Evolutionary conservation across 495 filamentous ascomycete species (phyloP).

Genomic region (Xylaria intraflava): DNA sequence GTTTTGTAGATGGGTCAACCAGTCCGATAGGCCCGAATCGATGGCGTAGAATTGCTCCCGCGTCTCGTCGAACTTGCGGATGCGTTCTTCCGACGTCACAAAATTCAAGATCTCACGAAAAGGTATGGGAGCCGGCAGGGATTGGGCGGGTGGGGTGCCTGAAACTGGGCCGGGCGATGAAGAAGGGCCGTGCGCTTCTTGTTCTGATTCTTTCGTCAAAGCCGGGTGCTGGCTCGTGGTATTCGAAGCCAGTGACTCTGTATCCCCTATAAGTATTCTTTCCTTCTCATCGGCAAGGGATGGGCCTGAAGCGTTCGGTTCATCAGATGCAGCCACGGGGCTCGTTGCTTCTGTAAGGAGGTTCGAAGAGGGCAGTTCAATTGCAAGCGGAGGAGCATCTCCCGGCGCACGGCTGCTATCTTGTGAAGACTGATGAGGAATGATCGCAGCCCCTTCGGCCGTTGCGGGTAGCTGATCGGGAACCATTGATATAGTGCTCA

Average conservation of each 20-base stretch:
- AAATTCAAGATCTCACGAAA: conserved; percentile 71
- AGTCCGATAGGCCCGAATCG: conserved; percentile 67
- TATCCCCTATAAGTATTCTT: conserved; percentile 28
- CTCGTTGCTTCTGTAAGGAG: conserved; percentile 20
- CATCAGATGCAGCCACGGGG: background rate
- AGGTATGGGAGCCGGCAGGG: conserved; percentile 8
- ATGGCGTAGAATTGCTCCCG: conserved; percentile 61
- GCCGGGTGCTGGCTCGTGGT: conserved; percentile 33
- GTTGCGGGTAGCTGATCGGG: conserved; percentile 10
- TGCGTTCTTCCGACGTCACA: conserved; percentile 54
- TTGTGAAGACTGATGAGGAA: conserved; percentile 33
- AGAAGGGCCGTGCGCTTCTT: background rate
- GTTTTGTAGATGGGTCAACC: conserved; percentile 50
- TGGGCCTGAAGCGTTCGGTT: conserved; percentile 12
- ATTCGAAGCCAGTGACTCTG: conserved; percentile 27
- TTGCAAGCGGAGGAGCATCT: conserved; percentile 11
- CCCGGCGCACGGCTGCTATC: conserved; percentile 26
- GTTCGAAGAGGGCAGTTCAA: conserved; percentile 32
- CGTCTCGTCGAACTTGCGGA: conserved; percentile 61
- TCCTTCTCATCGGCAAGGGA: conserved; percentile 46
- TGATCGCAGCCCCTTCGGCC: conserved; percentile 6
- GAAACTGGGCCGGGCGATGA: conserved; percentile 29
- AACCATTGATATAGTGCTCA: background rate
- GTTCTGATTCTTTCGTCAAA: conserved; percentile 12
- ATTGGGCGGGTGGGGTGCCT: conserved; percentile 27